phyloP scores from a whole-genome alignment of 2,329 filamentous ascomycete species.

The Trichothecium roseum region DNA sequence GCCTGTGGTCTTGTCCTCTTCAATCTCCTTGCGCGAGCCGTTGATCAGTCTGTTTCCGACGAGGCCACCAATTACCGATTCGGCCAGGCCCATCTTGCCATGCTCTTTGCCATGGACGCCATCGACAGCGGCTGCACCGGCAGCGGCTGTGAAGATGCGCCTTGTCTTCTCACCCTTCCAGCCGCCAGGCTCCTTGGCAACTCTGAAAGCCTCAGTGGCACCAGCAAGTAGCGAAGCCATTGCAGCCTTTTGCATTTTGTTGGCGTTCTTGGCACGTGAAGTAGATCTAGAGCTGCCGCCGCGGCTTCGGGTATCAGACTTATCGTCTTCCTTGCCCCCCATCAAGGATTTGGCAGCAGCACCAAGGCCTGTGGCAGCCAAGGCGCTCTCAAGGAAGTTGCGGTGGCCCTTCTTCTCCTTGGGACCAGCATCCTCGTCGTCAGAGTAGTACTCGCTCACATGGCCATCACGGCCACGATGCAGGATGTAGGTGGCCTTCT shows the following conservation, averaged over 20 bases:
- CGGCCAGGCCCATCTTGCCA: slow-evolving; percentile 74
- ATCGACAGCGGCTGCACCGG: slow-evolving; percentile 78
- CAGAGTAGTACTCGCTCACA: slow-evolving; percentile 43
- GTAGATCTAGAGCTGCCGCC: slow-evolving; percentile 44
- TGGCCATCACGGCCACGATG: slow-evolving; percentile 44
- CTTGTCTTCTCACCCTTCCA: slow-evolving; percentile 91
- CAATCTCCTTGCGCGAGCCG: slow-evolving; percentile 59
- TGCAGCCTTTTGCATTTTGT: slow-evolving; percentile 73
- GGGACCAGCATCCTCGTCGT: slow-evolving; percentile 42
- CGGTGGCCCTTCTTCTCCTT: slow-evolving; percentile 51
- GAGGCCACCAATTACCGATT: slow-evolving; percentile 81
- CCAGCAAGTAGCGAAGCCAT: slow-evolving; percentile 86
- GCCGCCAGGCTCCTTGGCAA: slow-evolving; percentile 76
- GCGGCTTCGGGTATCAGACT: slow-evolving; percentile 35
- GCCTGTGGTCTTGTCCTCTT: slow-evolving; percentile 46
- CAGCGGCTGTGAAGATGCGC: slow-evolving; percentile 79
- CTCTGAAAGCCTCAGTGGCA: slow-evolving; percentile 83
- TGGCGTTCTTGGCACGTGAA: slow-evolving; percentile 35
- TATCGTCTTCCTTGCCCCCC: slow-evolving; percentile 34
- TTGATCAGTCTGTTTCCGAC: slow-evolving; percentile 80
- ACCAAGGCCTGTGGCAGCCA: slow-evolving; percentile 51
- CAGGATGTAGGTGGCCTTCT: slow-evolving; percentile 41
- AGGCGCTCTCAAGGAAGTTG: slow-evolving; percentile 52
- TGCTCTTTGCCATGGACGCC: slow-evolving; percentile 62
- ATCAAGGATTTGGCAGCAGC: slow-evolving; percentile 50